A percentile compares a stretch with the other conserved stretches of the same genome.
Conservation (phyloP, 768 basidiomycete genomes). For the Leucogyrophana mollusca region DNA sequence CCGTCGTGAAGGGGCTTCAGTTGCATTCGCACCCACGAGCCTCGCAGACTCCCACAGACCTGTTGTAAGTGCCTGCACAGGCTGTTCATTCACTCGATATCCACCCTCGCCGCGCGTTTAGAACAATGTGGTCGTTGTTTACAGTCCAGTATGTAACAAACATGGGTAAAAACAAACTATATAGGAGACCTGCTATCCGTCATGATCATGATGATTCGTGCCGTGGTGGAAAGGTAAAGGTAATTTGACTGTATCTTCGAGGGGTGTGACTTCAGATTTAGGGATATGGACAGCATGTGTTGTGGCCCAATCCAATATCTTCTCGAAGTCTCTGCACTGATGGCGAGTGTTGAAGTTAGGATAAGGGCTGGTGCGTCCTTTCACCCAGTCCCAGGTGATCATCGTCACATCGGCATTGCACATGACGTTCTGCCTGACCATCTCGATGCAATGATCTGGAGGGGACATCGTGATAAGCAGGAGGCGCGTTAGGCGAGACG, state of each 20-base stretch:
- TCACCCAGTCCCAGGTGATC: slow-evolving; percentile 10
- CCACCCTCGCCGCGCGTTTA: too few species aligned
- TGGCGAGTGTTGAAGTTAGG: not conserved
- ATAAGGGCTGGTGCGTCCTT: not conserved
- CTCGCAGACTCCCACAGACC: too few species aligned
- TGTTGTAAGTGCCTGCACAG: too few species aligned
- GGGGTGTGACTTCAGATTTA: not conserved
- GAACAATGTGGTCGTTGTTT: too few species aligned
- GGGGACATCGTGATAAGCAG: not conserved
- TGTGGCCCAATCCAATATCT: not conserved
- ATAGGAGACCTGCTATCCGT: too few species aligned
- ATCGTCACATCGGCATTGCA: slow-evolving; percentile 9
- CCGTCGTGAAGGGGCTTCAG: too few species aligned
- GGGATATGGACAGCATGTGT: not conserved
- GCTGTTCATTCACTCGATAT: too few species aligned
- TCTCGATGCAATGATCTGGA: slow-evolving; percentile 8
- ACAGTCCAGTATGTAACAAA: too few species aligned
- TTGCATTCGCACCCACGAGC: too few species aligned
- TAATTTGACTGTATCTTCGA: not conserved
- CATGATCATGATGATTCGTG: not conserved
- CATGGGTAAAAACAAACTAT: too few species aligned
- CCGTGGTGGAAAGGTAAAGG: not conserved
- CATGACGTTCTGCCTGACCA: slow-evolving; percentile 9
- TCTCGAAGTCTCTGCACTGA: not conserved
- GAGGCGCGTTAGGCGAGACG: not conserved